Evolutionary conservation across 768 basidiomycete genomes (phyloP).

Genomic region (Suillus decipiens): DNA sequence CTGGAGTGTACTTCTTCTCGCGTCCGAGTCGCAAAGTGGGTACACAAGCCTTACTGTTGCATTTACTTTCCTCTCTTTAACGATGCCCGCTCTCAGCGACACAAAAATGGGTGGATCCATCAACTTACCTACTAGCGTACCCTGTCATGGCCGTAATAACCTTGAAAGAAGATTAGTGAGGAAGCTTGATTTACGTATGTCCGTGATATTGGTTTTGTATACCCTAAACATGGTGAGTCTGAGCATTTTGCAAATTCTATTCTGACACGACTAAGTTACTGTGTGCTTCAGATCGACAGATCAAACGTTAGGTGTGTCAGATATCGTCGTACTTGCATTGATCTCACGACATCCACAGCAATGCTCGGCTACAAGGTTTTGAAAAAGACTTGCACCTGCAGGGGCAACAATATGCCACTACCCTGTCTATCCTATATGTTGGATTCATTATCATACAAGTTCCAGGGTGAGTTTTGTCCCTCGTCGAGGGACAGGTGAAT

Average conservation of each 20-base stretch:
- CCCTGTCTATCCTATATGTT: constrained; percentile 26
- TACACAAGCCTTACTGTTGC: background rate
- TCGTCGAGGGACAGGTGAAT: background rate
- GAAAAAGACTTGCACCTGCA: constrained; percentile 18
- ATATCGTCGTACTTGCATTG: background rate
- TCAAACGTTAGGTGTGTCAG: constrained; percentile 6
- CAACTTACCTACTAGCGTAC: background rate
- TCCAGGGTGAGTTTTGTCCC: constrained; percentile 12
- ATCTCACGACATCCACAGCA: constrained; percentile 3
- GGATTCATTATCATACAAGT: constrained; percentile 31
- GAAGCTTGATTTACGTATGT: constrained; percentile 15
- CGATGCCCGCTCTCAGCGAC: background rate
- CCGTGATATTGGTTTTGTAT: constrained; percentile 12
- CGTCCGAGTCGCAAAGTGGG: too few species aligned
- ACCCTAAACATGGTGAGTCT: constrained; percentile 14
- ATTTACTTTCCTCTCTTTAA: background rate
- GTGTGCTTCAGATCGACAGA: constrained; percentile 12
- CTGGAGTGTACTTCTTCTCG: too few species aligned
- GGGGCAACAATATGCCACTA: constrained; percentile 26
- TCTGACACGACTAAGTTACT: background rate
- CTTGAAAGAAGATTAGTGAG: constrained; percentile 9
- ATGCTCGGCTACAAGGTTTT: constrained; percentile 25
- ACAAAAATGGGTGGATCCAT: background rate
- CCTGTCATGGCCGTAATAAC: background rate
- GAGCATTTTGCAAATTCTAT: background rate